Evolutionary conservation across 805 yeast species (phyloP).

Genomic region (Metschnikowia cerradonensis): DNA sequence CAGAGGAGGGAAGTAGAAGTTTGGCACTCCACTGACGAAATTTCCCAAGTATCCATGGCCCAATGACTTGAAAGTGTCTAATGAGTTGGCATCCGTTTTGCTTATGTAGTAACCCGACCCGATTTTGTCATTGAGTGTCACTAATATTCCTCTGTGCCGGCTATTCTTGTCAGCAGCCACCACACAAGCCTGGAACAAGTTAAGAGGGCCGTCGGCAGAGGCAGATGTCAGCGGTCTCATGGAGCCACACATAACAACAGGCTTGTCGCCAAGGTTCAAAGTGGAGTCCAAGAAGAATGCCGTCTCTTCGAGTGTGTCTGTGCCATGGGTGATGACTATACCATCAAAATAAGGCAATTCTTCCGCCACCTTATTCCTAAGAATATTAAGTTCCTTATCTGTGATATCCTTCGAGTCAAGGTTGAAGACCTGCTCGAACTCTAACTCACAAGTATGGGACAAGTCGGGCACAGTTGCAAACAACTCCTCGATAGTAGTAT

Average conservation of each 20-base stretch:
- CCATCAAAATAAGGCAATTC: conserved; percentile 49
- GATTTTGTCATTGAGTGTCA: conserved; percentile 63
- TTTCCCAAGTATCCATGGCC: conserved; percentile 72
- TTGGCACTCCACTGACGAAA: conserved; percentile 62
- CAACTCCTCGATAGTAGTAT: conserved; percentile 35
- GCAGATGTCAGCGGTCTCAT: conserved; percentile 73
- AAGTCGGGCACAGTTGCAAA: conserved; percentile 54
- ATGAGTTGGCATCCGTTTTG: conserved; percentile 64
- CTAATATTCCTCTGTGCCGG: conserved; percentile 56
- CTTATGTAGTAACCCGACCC: conserved; percentile 69
- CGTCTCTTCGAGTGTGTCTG: conserved; percentile 66
- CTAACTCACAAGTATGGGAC: conserved; percentile 49
- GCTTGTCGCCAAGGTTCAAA: conserved; percentile 36
- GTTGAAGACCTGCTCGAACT: conserved; percentile 60
- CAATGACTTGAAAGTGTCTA: conserved; percentile 63
- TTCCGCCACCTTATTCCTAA: conserved; percentile 44
- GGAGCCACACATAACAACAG: conserved; percentile 66
- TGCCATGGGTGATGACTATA: conserved; percentile 67
- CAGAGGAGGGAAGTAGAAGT: conserved; percentile 60
- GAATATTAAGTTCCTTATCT: conserved; percentile 40
- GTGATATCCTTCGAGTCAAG: conserved; percentile 58
- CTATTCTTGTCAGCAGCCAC: conserved; percentile 54
- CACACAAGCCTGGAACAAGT: conserved; percentile 63
- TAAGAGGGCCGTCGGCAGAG: conserved; percentile 72
- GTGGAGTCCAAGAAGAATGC: conserved; percentile 58